Evolutionary conservation across 345 rosid genomes (phyloP).

Genomic region (Jatropha curcas): DNA sequence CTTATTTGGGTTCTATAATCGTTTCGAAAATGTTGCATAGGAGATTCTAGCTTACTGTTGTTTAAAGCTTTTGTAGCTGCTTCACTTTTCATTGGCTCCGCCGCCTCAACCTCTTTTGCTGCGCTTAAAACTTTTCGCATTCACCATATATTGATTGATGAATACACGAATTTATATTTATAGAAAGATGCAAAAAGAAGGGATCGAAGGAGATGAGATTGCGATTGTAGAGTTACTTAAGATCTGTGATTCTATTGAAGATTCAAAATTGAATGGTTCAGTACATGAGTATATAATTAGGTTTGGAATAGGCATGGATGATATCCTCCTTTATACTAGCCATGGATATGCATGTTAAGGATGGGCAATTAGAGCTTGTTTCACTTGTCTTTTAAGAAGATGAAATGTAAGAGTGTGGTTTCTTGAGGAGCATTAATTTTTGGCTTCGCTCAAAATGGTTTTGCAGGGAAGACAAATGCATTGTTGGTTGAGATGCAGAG

Average conservation of each 20-base stretch:
- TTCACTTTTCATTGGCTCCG: too few species aligned
- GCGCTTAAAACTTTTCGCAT: too few species aligned
- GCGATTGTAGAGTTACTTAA: conserved; percentile 62
- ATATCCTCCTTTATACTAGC: conserved; percentile 52
- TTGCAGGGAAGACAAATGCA: conserved; percentile 44
- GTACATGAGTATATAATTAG: conserved; percentile 62
- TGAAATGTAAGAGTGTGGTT: conserved; percentile 43
- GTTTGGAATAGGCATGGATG: conserved; percentile 38
- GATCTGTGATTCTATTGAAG: conserved; percentile 58
- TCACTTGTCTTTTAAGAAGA: conserved; percentile 44
- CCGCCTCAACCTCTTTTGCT: too few species aligned
- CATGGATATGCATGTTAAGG: conserved; percentile 75
- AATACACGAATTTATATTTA: too few species aligned
- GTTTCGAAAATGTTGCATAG: too few species aligned
- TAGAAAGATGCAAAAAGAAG: conserved; percentile 58
- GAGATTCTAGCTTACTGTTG: too few species aligned
- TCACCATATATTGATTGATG: too few species aligned
- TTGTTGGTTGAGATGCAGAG: conserved; percentile 55
- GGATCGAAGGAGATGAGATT: conserved; percentile 56
- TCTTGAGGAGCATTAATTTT: conserved; percentile 70
- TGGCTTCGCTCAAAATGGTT: conserved; percentile 66
- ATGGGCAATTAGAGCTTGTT: conserved; percentile 57
- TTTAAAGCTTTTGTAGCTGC: too few species aligned
- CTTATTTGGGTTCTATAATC: too few species aligned
- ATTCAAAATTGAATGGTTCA: conserved; percentile 45